Percentiles rank a stretch among this genome's conserved stretches.
phyloP scores from a whole-genome alignment of 441 rosid genomes.

The Bruguiera hainesii region DNA sequence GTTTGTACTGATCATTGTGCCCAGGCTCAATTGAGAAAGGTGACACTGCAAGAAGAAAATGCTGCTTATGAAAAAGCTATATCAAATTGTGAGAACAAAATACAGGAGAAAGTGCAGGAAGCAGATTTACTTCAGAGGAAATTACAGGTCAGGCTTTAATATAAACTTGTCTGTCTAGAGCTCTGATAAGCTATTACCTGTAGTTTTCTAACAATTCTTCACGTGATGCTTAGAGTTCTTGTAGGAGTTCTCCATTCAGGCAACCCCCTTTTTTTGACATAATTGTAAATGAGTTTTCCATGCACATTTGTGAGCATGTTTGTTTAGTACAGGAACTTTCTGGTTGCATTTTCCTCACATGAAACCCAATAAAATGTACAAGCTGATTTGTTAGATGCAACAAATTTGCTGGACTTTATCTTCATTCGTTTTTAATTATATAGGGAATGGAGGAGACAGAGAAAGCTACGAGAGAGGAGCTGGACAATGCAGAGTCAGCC shows the following conservation, averaged over 20 bases:
- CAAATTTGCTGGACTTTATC: slow-evolving; percentile 2
- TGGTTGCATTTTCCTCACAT: not conserved
- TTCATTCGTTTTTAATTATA: slow-evolving; percentile 4
- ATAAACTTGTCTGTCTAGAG: not conserved
- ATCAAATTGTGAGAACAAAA: slow-evolving; percentile 58
- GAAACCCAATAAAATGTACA: not conserved
- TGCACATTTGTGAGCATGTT: slow-evolving; percentile 1
- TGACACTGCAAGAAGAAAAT: slow-evolving; percentile 65
- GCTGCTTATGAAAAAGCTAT: slow-evolving; percentile 70
- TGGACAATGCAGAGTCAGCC: slow-evolving; percentile 44
- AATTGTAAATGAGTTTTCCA: not conserved
- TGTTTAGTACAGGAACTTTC: not conserved
- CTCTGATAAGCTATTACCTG: not conserved
- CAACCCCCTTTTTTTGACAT: not conserved
- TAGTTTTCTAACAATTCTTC: not conserved
- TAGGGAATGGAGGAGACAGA: slow-evolving; percentile 72
- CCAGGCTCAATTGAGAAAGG: slow-evolving; percentile 84
- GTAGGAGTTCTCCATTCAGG: not conserved
- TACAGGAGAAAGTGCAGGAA: slow-evolving; percentile 68
- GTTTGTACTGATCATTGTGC: slow-evolving; percentile 12
- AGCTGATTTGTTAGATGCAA: not conserved
- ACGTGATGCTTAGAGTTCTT: not conserved
- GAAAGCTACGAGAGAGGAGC: slow-evolving; percentile 43
- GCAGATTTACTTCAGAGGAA: slow-evolving; percentile 48
- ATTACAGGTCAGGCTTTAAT: slow-evolving; percentile 51